Evolutionary conservation across 352 stramenopile genomes (phyloP).

Genomic region (Phytophthora idaei): DNA sequence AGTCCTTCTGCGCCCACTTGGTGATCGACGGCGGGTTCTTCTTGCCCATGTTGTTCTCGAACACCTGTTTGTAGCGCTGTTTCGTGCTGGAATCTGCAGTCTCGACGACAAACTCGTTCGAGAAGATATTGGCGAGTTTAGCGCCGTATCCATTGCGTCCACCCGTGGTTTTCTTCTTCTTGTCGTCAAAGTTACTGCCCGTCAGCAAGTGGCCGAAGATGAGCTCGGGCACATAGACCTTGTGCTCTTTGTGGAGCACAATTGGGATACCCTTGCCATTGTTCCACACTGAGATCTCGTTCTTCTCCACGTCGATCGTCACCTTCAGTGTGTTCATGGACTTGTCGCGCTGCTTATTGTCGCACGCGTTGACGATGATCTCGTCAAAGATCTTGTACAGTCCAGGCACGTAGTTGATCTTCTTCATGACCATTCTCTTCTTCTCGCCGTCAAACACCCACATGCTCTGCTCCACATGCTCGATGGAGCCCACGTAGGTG

Average conservation of each 20-base stretch:
- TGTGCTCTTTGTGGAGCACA: conserved; percentile 96
- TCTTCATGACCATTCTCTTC: conserved; percentile 93
- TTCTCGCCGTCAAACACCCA: conserved; percentile 92
- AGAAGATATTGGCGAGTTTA: conserved; percentile 99
- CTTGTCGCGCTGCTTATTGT: conserved; percentile 99
- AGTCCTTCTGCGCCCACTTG: conserved; percentile 87
- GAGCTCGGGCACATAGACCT: conserved; percentile 97
- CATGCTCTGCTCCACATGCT: conserved; percentile 91
- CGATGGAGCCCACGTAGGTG: conserved; percentile 97
- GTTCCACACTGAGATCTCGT: conserved; percentile 97
- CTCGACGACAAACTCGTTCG: conserved; percentile 98
- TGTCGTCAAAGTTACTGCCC: conserved; percentile 98
- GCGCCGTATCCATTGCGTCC: conserved; percentile 98
- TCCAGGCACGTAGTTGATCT: conserved; percentile 95
- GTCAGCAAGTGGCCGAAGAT: conserved; percentile 98
- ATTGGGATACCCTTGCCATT: conserved; percentile 98
- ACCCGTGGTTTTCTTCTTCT: conserved; percentile 94
- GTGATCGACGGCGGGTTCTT: conserved; percentile 89
- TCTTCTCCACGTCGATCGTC: conserved; percentile 91
- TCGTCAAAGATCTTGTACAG: conserved; percentile 99
- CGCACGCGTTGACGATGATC: conserved; percentile 99
- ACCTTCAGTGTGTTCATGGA: conserved; percentile 95
- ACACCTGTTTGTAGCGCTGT: conserved; percentile 93
- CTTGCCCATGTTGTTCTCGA: conserved; percentile 94
- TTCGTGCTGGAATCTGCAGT: conserved; percentile 94